Evolutionary conservation across 495 filamentous ascomycete genomes (phyloP).

Genomic region (Talaromyces ruber): DNA sequence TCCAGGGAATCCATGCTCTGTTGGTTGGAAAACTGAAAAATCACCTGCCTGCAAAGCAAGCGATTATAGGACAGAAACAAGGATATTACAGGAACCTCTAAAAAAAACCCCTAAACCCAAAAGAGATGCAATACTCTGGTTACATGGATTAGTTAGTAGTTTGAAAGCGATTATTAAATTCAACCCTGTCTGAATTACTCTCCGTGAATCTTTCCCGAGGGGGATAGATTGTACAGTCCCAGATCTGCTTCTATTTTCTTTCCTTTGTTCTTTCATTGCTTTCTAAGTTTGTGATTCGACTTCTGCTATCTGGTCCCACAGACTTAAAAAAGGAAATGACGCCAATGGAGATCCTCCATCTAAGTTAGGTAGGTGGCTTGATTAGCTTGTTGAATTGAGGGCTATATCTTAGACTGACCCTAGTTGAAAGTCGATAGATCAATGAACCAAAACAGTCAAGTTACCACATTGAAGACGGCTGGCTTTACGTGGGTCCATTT

Average conservation of each 20-base stretch:
- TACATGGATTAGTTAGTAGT: not conserved
- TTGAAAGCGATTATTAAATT: not conserved
- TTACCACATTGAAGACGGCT: not conserved
- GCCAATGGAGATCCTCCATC: not conserved
- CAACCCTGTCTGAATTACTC: not conserved
- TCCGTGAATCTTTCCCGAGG: not conserved
- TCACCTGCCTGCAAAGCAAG: not conserved
- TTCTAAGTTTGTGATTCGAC: not conserved
- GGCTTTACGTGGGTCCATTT: not conserved
- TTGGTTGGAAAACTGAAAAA: not conserved
- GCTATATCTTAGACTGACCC: not conserved
- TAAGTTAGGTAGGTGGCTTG: not conserved
- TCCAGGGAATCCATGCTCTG: not conserved
- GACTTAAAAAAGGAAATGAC: not conserved
- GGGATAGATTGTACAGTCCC: not conserved
- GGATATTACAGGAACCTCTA: not conserved
- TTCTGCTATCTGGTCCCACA: not conserved
- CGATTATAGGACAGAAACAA: not conserved
- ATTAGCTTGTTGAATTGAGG: not conserved
- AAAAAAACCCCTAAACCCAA: not conserved
- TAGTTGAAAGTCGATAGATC: not conserved
- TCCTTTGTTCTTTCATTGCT: not conserved
- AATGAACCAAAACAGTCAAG: not conserved
- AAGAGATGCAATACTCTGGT: not conserved
- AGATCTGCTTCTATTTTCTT: not conserved